A percentile compares a stretch with the other conserved stretches of the same genome.
These are phyloP conservation scores for Populus hybrid DNA, from an alignment of 441 rosid species.

Conservation along the genomic window DNA sequence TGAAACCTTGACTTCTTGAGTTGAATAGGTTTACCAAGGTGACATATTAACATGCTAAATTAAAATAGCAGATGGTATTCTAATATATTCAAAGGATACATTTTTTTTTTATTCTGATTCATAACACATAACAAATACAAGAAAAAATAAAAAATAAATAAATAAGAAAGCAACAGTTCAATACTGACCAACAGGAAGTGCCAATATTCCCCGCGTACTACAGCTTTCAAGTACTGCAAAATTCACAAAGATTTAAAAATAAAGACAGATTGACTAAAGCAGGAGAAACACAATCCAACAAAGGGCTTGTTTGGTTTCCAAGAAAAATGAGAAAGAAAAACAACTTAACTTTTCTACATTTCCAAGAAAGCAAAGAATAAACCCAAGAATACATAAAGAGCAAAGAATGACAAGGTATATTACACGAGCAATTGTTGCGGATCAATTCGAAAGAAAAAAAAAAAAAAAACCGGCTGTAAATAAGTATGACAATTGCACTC, in stretches of 20 bases:
- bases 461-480: slow-evolving; percentile 62
- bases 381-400: neutral
- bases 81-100: neutral
- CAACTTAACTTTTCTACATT: neutral
- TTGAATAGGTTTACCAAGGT: neutral
- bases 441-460: slow-evolving; percentile 42
- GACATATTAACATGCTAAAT: neutral
- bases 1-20: neutral
- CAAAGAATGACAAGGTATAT: neutral
- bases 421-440: too few species aligned
- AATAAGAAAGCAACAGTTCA: neutral
- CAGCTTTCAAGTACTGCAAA: slow-evolving; percentile 62
- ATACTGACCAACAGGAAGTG: slow-evolving; percentile 63
- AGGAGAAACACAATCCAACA: neutral
- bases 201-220: slow-evolving; percentile 51
- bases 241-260: slow-evolving; percentile 6
- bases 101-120: neutral
- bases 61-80: neutral
- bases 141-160: too few species aligned
- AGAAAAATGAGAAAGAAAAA: neutral
- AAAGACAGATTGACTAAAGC: neutral
- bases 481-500: slow-evolving; percentile 37
- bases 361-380: neutral
- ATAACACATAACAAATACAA: too few species aligned
- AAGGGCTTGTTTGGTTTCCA: neutral